A percentile compares a stretch with the other conserved stretches of the same genome.
Conservation (phyloP, 192 early-diverging fungal genomes). For the Cladochytrium replicatum region DNA sequence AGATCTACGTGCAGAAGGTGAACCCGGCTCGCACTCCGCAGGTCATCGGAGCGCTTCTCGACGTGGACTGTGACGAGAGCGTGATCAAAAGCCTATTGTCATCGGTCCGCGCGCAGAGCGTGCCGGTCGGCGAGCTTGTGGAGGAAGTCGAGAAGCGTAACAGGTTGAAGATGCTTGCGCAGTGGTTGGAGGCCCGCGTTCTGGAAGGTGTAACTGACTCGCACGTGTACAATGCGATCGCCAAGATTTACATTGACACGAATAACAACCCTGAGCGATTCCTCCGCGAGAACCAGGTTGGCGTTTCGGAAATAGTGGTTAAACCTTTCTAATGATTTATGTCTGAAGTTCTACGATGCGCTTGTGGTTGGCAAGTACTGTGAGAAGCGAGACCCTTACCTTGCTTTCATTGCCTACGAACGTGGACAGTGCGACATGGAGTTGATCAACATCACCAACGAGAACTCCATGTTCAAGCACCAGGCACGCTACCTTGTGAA, state of each 20-base stretch:
- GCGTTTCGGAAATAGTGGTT: slow-evolving; percentile 1
- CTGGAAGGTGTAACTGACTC: slow-evolving; percentile 82
- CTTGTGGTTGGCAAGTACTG: slow-evolving; percentile 94
- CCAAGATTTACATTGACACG: slow-evolving; percentile 99
- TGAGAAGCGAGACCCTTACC: slow-evolving; percentile 94
- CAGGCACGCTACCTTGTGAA: slow-evolving; percentile 94
- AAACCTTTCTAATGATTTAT: slow-evolving; percentile 7
- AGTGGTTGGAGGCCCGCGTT: slow-evolving; percentile 85
- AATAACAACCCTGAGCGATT: slow-evolving; percentile 98
- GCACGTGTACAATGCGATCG: slow-evolving; percentile 93
- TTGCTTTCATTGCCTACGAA: slow-evolving; percentile 91
- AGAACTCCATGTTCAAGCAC: slow-evolving; percentile 99
- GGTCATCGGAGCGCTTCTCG: slow-evolving; percentile 92
- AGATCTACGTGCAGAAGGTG: slow-evolving; percentile 99
- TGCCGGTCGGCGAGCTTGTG: slow-evolving; percentile 80
- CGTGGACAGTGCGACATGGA: slow-evolving; percentile 92
- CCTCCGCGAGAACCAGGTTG: slow-evolving; percentile 70
- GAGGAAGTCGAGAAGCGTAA: slow-evolving; percentile 94
- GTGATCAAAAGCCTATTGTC: slow-evolving; percentile 85
- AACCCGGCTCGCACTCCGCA: slow-evolving; percentile 88
- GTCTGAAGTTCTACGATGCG: slow-evolving; percentile 68
- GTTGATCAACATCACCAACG: slow-evolving; percentile 90
- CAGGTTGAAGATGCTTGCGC: slow-evolving; percentile 87
- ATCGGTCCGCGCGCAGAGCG: slow-evolving; percentile 60
- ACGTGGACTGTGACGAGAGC: slow-evolving; percentile 95